Base-by-base conservation (phyloP, 2,329 filamentous ascomycete genomes). In the Cyphellophora attinorum region DNA sequence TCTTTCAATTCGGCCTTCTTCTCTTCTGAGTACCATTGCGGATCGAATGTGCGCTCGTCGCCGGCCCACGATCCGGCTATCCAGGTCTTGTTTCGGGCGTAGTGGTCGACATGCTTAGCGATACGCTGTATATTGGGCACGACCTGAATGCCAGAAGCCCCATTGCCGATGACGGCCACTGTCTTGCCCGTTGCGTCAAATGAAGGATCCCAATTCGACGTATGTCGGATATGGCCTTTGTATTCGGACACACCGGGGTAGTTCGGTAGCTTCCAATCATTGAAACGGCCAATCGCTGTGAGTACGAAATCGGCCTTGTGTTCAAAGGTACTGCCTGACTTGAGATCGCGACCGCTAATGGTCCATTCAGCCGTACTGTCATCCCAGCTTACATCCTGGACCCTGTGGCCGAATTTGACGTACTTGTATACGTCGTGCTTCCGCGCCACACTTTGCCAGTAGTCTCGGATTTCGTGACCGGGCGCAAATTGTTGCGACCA, bases 271-370 rank as follows among this genome's bases (percentile, higher is more conserved):
- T 34, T 41, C 48, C 48, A 52, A 8, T 45, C 36, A 29, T 47
- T 53, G 34, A 77, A 55, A 40, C 75, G 70, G 1, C 74, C 73
- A 15, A 75, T 71, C 2, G 68, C 73, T 5, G 68, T 72, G 13
- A 76, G 58, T 8, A 77, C 52, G 37, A 75, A 75, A 45, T 74
- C 69, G 5, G 64, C 64, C 15, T 41, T 42, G 16, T 55, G 49
- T 12, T 46, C 40, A 18, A 46, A 44, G 3, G 39, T 27, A 27
- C 43, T 47, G 3, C 46, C 41, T 3, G 35, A 31, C n/a, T 37
- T 38, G 11, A 33, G 15, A 25, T 41, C 30, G 15, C 33, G 14
- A 4, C 40, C 30, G 4, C 35, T 38, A n/a, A 40, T 34, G 29
- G 34, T 40, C 52, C 18, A 70, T 19, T 42, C 19, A 11, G 36